phyloP scores from a whole-genome alignment of 768 basidiomycete genomes.

The Lactifluus hygrophoroides region DNA sequence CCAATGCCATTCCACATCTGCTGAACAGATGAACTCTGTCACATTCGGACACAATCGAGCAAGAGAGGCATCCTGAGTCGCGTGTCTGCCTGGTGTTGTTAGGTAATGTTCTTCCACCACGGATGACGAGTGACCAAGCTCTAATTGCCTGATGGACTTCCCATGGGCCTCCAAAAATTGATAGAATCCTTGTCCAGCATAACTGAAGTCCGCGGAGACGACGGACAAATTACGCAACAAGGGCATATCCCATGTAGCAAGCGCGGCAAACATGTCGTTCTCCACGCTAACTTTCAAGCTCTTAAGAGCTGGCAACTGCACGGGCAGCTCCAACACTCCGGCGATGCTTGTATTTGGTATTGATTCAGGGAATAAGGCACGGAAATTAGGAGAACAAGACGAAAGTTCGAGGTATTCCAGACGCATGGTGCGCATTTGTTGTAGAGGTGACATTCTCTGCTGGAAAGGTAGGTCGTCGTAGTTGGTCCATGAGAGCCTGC shows the following conservation, averaged over 20 bases:
- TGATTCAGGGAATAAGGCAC: slow-evolving; percentile 26
- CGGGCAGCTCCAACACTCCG: slow-evolving; percentile 23
- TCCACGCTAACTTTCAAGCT: slow-evolving; percentile 65
- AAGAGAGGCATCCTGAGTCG: slow-evolving; percentile 33
- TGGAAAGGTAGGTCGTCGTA: slow-evolving; percentile 58
- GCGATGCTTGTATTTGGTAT: not conserved
- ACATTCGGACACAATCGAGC: slow-evolving; percentile 67
- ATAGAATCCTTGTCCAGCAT: slow-evolving; percentile 56
- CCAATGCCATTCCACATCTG: slow-evolving; percentile 80
- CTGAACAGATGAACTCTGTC: slow-evolving; percentile 60
- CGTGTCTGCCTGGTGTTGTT: slow-evolving; percentile 32
- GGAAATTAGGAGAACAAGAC: slow-evolving; percentile 42
- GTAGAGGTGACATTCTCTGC: slow-evolving; percentile 44
- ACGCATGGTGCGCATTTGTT: slow-evolving; percentile 41
- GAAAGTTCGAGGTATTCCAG: slow-evolving; percentile 65
- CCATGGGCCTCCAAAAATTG: slow-evolving; percentile 63
- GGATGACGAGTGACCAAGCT: slow-evolving; percentile 63
- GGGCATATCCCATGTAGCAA: slow-evolving; percentile 62
- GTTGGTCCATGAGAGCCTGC: slow-evolving; percentile 61
- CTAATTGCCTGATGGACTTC: slow-evolving; percentile 49
- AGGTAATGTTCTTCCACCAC: slow-evolving; percentile 62
- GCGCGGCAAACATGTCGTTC: slow-evolving; percentile 59
- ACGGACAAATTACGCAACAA: slow-evolving; percentile 54
- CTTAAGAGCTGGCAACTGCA: slow-evolving; percentile 52
- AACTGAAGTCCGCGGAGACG: slow-evolving; percentile 61